Base-by-base conservation (phyloP, 495 filamentous ascomycete genomes). In the Entonaema liquescens region DNA sequence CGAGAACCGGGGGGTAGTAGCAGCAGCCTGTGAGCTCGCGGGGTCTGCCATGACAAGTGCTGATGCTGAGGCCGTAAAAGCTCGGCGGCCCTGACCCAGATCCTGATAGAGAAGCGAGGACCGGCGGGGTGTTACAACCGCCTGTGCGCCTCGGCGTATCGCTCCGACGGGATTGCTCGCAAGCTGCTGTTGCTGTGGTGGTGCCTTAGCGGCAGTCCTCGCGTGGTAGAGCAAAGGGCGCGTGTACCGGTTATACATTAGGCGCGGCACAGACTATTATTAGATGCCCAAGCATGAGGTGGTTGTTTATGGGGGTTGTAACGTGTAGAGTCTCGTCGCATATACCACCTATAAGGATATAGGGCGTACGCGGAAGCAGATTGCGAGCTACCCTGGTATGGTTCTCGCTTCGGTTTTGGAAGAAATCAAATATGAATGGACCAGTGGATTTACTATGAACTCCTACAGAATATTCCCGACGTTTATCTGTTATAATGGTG, bases 1-100 rank as follows among this genome's bases (percentile, higher is more conserved):
- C 13, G 79, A 76, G 73, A 81, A 81, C 4, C 31, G 63, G 13
- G 77, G 66, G 6, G 52, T n/a, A 11, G 52, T n/a, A 12, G 12
- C 31, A 11, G 42, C 9, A 5, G 17, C 21, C 59, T 50, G 54
- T 17, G n/a, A n/a, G 13, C 63, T 59, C 55, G 65, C 25, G 17
- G 53, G 13, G 8, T 50, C 35, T 12, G 58, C 29, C 64, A 63
- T 64, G 49, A 50, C 38, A 12, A 38, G 26, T 23, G 57, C 59
- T 19, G 64, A 59, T 19, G 57, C 59, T 19, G 64, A 59, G 44
- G 6, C 21, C 6, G 59, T 23, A 13, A 67, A 49, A 21, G 61
- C 13, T 44, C 72, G 67, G 15, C 28, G 28, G 17, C 7, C 25
- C 5, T 17, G 28, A 35, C 53, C 50, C 25, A 28, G 49, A 17